A percentile compares a stretch with the other conserved stretches of the same genome.
Evolutionary conservation across 2,329 filamentous ascomycete genomes (phyloP).

Genomic region (Phoma sp.): DNA sequence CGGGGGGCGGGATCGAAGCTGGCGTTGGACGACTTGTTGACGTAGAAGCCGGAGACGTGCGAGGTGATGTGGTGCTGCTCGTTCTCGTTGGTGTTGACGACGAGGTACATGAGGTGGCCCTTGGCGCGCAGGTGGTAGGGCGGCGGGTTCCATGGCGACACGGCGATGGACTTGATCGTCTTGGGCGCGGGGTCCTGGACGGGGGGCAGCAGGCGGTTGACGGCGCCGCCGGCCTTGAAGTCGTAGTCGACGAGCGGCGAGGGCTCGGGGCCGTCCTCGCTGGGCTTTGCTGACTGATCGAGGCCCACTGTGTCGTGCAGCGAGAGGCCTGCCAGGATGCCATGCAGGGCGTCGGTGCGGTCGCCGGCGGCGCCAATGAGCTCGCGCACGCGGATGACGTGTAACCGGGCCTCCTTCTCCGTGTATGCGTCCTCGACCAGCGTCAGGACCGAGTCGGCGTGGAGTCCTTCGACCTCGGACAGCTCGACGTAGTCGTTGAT

Average conservation of each 20-base stretch:
- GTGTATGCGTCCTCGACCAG: conserved; percentile 96
- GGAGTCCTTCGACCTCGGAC: conserved; percentile 83
- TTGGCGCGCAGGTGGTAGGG: conserved; percentile 89
- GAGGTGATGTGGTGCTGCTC: conserved; percentile 94
- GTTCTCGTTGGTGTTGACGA: conserved; percentile 88
- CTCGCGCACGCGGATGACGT: conserved; percentile 88
- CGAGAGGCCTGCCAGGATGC: conserved; percentile 82
- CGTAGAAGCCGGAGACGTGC: conserved; percentile 92
- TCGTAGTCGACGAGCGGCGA: conserved; percentile 71
- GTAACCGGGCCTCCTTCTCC: conserved; percentile 96
- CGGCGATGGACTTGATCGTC: conserved; percentile 84
- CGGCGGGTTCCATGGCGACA: conserved; percentile 96
- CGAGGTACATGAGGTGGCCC: conserved; percentile 90
- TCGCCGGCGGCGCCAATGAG: conserved; percentile 91
- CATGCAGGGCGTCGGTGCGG: conserved; percentile 84
- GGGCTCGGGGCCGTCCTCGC: conserved; percentile 41
- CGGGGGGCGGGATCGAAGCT: conserved; percentile 93
- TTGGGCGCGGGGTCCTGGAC: conserved; percentile 75
- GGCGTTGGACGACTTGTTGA: conserved; percentile 93
- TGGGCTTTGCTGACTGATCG: conserved; percentile 38
- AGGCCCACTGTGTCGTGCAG: conserved; percentile 80
- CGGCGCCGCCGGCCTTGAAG: conserved; percentile 71
- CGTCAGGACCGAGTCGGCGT: conserved; percentile 76
- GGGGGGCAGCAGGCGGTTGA: conserved; percentile 74
- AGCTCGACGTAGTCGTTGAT: conserved; percentile 96